Percentiles rank a stretch among this genome's conserved stretches.
phyloP scores from a whole-genome alignment of 2,329 filamentous ascomycete species.

The Paracoccidioides brasiliensis region DNA sequence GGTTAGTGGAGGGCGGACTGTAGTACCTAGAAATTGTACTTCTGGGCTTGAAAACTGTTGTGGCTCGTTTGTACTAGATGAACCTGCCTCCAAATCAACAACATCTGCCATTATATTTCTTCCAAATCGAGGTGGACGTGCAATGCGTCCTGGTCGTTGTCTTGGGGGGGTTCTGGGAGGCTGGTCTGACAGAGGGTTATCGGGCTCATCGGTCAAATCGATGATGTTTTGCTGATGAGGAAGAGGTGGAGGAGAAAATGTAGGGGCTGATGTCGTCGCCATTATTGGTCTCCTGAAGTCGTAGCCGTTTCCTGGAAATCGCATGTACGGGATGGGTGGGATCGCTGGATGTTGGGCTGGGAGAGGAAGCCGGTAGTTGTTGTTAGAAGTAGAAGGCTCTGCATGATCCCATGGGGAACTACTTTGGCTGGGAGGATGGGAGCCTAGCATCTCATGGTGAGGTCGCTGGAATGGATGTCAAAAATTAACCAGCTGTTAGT shows the following conservation, averaged over 20 bases:
- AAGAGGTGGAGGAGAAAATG: slow-evolving; percentile 15
- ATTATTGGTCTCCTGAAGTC: slow-evolving; percentile 42
- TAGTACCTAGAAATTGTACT: slow-evolving; percentile 36
- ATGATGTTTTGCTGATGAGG: slow-evolving; percentile 27
- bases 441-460: slow-evolving; percentile 25
- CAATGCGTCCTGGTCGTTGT: slow-evolving; percentile 6
- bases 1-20: slow-evolving; percentile 13
- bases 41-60: slow-evolving; percentile 31
- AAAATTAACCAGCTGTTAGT: slow-evolving; percentile 12
- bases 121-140: slow-evolving; percentile 24
- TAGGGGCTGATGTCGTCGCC: slow-evolving; percentile 27
- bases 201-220: slow-evolving; percentile 35
- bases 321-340: slow-evolving; percentile 21
- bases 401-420: slow-evolving; percentile 15
- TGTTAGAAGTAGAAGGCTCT: background rate
- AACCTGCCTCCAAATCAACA: slow-evolving; percentile 30
- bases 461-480: slow-evolving; percentile 17
- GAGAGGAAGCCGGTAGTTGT: slow-evolving; percentile 6
- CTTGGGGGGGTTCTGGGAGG: slow-evolving; percentile 6
- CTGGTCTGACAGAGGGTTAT: slow-evolving; percentile 18
- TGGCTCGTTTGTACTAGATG: slow-evolving; percentile 8
- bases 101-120: slow-evolving; percentile 26
- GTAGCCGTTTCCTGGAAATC: slow-evolving; percentile 40
- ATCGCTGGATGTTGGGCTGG: slow-evolving; percentile 13
- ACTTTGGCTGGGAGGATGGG: slow-evolving; percentile 15